Evolutionary conservation across 2,329 filamentous ascomycete species (phyloP), one percentile per base, ranked within the genome.

Genomic region (Hypoxylon sp.): DNA sequence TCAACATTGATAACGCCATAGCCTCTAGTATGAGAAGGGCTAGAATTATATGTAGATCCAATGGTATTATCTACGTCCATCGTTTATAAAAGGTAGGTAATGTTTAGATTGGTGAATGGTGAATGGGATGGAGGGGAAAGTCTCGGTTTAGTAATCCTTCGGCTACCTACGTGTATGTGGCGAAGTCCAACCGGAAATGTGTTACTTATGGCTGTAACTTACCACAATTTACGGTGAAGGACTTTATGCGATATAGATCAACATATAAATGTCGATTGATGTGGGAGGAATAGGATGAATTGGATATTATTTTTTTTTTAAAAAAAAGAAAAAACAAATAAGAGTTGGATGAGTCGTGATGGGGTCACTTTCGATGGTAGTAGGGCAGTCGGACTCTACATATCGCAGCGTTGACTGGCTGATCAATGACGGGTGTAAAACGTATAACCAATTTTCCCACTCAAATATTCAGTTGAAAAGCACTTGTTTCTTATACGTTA

Each of bases 31-130:
- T 17, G n/a, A 32, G 14, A 19, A 38, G 5, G 11, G 19, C 9
- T 30, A 30, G 55, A 45, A 34, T 36, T 28, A 30, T 30, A 30
- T 9, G 28, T 30, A n/a, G 43, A 7, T n/a, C 32, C 25, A 21
- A 34, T 30, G 32, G 23, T 51, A 34, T 46, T 58, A 45, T 56
- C 11, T 9, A 51, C 56, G 21, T 19, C 57, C 60, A 67, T 67
- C 48, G 46, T 58, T 61, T 30, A 46, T 56, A 11, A 46, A 11
- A 53, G 5, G 5, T 23, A 5, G 2, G 2, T 1, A 28, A 36
- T 48, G 48, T 52, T 43, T 17, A 38, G 41, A 46, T 52, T 11
- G 34, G 50, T 55, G 43, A 9, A 36, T 11, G 34, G 50, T 55
- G 43, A 9, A 36, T 46, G 21, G 46, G 41, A n/a, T 43, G 46